Evolutionary conservation across 768 basidiomycete genomes (phyloP), one percentile per base, ranked within the genome.

Genomic region (Galerina sulciceps): DNA sequence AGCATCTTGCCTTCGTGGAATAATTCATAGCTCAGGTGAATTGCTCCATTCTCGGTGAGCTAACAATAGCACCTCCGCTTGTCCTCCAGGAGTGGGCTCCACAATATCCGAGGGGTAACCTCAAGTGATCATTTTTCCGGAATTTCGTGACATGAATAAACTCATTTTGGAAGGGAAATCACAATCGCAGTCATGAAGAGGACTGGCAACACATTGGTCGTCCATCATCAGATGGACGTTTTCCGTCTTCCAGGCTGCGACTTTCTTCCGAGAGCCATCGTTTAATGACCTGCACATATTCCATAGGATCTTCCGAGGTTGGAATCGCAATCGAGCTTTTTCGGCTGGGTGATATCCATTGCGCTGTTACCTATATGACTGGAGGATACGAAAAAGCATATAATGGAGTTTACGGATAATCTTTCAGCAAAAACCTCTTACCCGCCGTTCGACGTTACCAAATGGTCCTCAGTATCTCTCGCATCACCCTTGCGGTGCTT

Each of bases 401-500:
- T 38, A 51, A 51, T 23, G 14, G n/a, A 36, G 26, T 8, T 31
- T 6, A 15, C 20, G 18, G 20, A n/a, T 40, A 38, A 38, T 22
- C 9, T 9, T 23, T 22, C 22, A 51, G n/a, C 49, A 23, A 35
- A 37, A 37, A 22, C 4, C n/a, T 15, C 4, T 22, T 26, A 8
- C 17, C 40, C 14, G 35, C 26, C 26, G 5, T 31, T 51, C 37
- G 38, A 50, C 4, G 34, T 22, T 15, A n/a, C 26, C 26, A 17
- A 35, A 51, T 51, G 49, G 37, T 20, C 10, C 37, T 51, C 37
- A 51, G 49, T 40, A 23, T 51, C 10, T 51, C 49, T 51, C 37
- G 37, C 17, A n/a, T 51, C 26, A 23, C 49, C 36, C 20, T 40
- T 14, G 49, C 49, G 20, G 18, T 51, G 6, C 49, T 51, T 18